Evolutionary conservation across 192 early-diverging fungal genomes (phyloP), one percentile per base, ranked within the genome.

Genomic region (Podila epigama): DNA sequence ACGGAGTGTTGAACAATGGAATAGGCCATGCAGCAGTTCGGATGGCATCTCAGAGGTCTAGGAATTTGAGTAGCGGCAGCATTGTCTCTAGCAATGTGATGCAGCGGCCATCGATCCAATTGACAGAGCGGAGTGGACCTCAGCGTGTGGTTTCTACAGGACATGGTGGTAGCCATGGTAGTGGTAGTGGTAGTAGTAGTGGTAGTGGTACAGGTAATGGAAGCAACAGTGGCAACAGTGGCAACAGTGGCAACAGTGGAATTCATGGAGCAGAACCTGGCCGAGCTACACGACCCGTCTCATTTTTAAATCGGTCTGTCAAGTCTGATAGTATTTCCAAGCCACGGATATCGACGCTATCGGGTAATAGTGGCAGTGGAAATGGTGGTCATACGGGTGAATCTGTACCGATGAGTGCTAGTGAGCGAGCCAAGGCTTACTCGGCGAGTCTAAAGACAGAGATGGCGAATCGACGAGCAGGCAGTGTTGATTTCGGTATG

Each of bases 391-490:
- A 22, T 22, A 7, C 63, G 16, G 10, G 18, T 18, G 63, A 75
- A 48, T 51, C 55, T 3, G 60, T 63, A 20, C 64, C 39, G 25
- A 63, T 68, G 66, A 77, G 66, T 22, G 73, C 73, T 22, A 77
- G 66, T 25, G 73, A 77, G 51, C 65, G 73, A 0, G 73, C 73
- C 33, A 77, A 68, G 55, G 66, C 66, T n/a, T 77, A 68, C 20
- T 63, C 66, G n/a, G 65, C 64, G 1, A 75, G 37, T 25, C 32
- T 75, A 40, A 75, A 75, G 31, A 58, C 35, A 8, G 72, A 75
- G 41, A 77, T 68, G 66, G 73, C 73, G 3, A 68, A 36, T 31
- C 73, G 73, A 32, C 65, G 66, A 32, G 53, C 73, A 16, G 37
- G 42, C 29, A 48, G 44, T 48, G 52, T 15, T 22, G 66, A 68